Evolutionary conservation across 495 filamentous ascomycete genomes (phyloP).

Genomic region (Penicillium arizonense): DNA sequence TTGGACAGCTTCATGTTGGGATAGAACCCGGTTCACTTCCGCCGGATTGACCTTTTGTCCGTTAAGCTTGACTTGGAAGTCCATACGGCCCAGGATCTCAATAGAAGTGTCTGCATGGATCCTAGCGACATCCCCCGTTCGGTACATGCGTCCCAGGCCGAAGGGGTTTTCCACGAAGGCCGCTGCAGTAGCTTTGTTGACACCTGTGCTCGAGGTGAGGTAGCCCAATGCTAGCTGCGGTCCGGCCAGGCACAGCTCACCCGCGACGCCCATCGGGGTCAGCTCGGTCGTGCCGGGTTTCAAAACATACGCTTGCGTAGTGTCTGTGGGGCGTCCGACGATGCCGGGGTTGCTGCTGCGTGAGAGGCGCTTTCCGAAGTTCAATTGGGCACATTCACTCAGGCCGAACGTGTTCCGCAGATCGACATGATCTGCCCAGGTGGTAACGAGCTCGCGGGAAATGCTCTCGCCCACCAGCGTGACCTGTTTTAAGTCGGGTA

Average conservation of each 20-base stretch:
- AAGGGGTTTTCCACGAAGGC: conserved; percentile 27
- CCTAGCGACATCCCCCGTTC: conserved; percentile 32
- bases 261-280: background rate
- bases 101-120: conserved; percentile 30
- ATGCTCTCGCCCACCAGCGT: conserved; percentile 5
- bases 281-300: conserved; percentile 1
- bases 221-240: conserved; percentile 15
- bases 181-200: conserved; percentile 17
- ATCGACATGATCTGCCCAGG: conserved; percentile 16
- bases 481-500: conserved; percentile 2
- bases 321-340: conserved; percentile 8
- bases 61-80: conserved; percentile 44
- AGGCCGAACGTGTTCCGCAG: conserved; percentile 15
- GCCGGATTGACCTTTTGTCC: conserved; percentile 42
- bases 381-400: conserved; percentile 20
- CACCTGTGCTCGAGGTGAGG: conserved; percentile 10
- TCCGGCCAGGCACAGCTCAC: conserved; percentile 1
- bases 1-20: background rate
- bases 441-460: conserved; percentile 1
- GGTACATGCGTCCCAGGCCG: conserved; percentile 23
- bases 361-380: conserved; percentile 8
- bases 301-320: background rate
- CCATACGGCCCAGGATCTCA: conserved; percentile 39
- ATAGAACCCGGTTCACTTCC: conserved; percentile 22
- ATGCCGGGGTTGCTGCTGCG: conserved; percentile 28